Evolutionary conservation across 306 rosid species (phyloP), one percentile per base, ranked within the genome.

Genomic region (Delonix regia): DNA sequence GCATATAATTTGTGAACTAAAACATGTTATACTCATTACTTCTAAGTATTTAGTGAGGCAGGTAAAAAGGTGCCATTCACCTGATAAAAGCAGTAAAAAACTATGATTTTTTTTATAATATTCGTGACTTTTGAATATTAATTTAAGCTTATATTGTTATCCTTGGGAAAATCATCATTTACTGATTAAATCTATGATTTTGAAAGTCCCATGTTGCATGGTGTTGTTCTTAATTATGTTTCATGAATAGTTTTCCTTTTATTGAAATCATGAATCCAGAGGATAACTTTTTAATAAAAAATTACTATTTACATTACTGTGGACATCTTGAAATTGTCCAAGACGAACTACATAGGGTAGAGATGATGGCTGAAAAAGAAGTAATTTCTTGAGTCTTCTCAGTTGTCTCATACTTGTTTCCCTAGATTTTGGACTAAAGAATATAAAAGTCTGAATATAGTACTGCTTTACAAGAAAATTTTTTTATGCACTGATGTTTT

Each of bases 401-500:
- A 41, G 45, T 5, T 61, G 34, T 60, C 28, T 59, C 45, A 28
- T 16, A 0, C 25, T 24, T 44, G 9, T 16, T 16, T 38, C 33
- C 52, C 60, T 64, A 22, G 44, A 69, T 41, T 62, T 67, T 74
- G 71, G 13, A 22, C 51, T 61, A 41, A 21, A 70, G 33, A 44
- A 76, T 68, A 22, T 64, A 34, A 74, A 28, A 67, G 11, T 44
- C 68, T 77, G 80, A 52, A 61, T 59, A 10, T 74, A 36, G 59
- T 24, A 60, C 73, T 63, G 57, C 60, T 71, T 71, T 68, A 25
- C 16, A 63, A 15, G 27, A 68, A 33, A 4, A 33, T 65, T 55
- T 24, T 68, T 80, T 53, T 49, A 44, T 25, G 39, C 77, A 55
- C 64, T 80, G 49, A 48, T 25, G 30, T 53, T 81, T 76, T 53